These are phyloP conservation scores for Pichia occidentalis DNA, from an alignment of 805 yeast genomes.

Conservation along the genomic window DNA sequence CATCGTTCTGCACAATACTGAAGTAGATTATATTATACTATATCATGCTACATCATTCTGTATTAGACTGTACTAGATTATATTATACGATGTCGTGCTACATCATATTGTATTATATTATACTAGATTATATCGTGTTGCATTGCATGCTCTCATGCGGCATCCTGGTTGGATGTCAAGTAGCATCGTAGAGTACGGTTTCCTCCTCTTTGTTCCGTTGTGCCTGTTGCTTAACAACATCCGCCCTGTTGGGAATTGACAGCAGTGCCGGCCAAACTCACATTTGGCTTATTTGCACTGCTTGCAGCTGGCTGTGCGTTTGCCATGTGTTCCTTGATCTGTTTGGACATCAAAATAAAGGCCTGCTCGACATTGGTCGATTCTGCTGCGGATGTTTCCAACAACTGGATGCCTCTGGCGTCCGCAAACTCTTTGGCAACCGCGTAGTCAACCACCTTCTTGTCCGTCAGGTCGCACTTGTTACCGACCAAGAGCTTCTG, in stretches of 20 bases:
- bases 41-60: no score
- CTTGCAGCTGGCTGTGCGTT: constrained; percentile 41
- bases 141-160: no score
- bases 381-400: constrained; percentile 93
- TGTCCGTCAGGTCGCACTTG: constrained; percentile 89
- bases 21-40: no score
- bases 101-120: no score
- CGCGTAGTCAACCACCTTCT: constrained; percentile 91
- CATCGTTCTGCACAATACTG: no score
- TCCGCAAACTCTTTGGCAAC: constrained; percentile 98
- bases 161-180: no score
- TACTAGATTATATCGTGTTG: no score
- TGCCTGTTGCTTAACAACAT: constrained; percentile 36
- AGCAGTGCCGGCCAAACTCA: constrained; percentile 67
- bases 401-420: constrained; percentile 85
- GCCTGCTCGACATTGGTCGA: constrained; percentile 98
- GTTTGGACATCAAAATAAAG: constrained; percentile 97
- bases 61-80: no score
- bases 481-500: constrained; percentile 94
- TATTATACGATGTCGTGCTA: no score
- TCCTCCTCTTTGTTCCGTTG: not conserved
- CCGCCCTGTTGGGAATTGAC: constrained; percentile 38
- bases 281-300: constrained; percentile 48
- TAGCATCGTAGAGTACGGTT: no score
- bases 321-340: constrained; percentile 93